A percentile compares a stretch with the other conserved stretches of the same genome.
Evolutionary conservation across 306 rosid species (phyloP).

Genomic region (Corylus americana): DNA sequence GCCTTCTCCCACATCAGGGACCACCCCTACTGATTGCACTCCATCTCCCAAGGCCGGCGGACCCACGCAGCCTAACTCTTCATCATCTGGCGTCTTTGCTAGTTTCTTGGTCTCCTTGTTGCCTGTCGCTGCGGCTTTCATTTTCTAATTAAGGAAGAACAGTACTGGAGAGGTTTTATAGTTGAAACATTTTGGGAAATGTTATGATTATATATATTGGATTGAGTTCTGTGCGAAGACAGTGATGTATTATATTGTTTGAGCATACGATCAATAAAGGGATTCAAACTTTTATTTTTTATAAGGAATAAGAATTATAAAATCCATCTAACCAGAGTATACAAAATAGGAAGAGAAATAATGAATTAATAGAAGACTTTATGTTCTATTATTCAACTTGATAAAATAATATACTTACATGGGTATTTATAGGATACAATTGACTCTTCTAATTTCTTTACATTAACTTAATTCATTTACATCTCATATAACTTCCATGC

Average conservation of each 20-base stretch:
- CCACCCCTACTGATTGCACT: not conserved
- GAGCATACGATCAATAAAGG: not conserved
- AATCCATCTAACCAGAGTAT: no score
- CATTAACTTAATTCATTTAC: no score
- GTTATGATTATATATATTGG: not conserved
- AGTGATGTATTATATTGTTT: not conserved
- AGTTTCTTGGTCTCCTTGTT: conserved; percentile 7
- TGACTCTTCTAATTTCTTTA: no score
- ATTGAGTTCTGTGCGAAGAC: not conserved
- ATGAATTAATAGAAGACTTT: no score
- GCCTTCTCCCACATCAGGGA: not conserved
- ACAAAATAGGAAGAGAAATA: no score
- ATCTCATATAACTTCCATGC: no score
- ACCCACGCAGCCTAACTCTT: not conserved
- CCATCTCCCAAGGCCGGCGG: not conserved
- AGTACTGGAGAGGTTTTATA: not conserved
- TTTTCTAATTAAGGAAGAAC: not conserved
- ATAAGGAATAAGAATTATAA: no score
- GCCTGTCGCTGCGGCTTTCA: conserved; percentile 7
- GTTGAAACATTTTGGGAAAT: not conserved
- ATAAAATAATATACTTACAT: no score
- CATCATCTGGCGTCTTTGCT: not conserved
- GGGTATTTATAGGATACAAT: no score
- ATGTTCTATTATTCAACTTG: no score
- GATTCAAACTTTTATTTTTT: not conserved